Base-by-base conservation (phyloP, 345 rosid genomes). In the Moringa oleifera region DNA sequence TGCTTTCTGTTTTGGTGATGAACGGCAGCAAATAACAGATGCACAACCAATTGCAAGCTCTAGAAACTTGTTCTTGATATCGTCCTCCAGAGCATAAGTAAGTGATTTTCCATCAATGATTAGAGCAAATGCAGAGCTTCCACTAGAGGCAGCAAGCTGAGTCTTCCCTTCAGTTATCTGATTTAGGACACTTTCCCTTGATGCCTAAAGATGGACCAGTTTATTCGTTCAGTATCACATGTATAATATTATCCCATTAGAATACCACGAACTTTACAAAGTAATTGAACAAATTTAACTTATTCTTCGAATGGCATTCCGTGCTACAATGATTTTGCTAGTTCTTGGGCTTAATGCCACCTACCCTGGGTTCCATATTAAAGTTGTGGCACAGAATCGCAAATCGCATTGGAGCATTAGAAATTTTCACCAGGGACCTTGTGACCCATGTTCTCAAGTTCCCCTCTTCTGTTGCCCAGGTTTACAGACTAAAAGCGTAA, bases 1-100 rank as follows among this genome's bases (percentile, higher is more conserved):
- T 65, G 96, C 97, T 75, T 92, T 92, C 79, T 92, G 98, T 77
- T 88, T 87, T 58, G 98, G 98, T 21, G 98, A 92, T 64, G 98
- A 89, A 31, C 98, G 95, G 50, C 96, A 92, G 73, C 98, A 92
- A 71, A 92, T 92, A 56, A 92, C 98, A 66, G 98, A 92, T 31
- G 98, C 89, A 55, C 98, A 92, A 57, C 85, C 69, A 51, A 84
- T 28, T 4, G 98, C 95, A 62, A 92, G 91, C 64, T 87, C 91
- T 53, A 92, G 75, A 69, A 92, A 92, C 41, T 58, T 57, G 22
- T 74, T 66, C 79, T 87, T 85, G 57, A 83, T 53, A 67, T 85
- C 87, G 69, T 89, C 93, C 58, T 87, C 95, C 62, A 92, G 76
- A 12, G 98, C 98, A 67, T 87, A 85, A 62, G 95, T 67, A 46